Percentiles rank a stretch among this genome's conserved stretches.
phyloP scores from a whole-genome alignment of 352 stramenopile genomes.

The Phytophthora colocasiae region DNA sequence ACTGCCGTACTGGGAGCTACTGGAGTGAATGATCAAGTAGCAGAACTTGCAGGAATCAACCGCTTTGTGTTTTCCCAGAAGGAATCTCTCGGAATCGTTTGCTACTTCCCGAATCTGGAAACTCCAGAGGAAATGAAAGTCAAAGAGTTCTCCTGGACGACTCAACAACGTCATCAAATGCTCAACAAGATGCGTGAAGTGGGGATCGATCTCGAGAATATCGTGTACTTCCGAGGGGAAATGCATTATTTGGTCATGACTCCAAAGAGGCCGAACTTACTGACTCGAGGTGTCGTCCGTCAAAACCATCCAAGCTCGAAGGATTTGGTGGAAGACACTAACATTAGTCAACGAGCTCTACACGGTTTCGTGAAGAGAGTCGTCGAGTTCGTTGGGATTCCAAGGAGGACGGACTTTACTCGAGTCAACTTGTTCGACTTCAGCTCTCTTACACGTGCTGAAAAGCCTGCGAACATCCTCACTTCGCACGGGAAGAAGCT shows the following conservation, averaged over 20 bases:
- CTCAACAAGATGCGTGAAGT: conserved; percentile 66
- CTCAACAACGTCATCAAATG: conserved; percentile 77
- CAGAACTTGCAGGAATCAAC: conserved; percentile 58
- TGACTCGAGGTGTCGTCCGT: conserved; percentile 62
- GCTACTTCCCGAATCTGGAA: conserved; percentile 74
- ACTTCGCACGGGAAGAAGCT: conserved; percentile 65
- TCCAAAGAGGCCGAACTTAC: conserved; percentile 65
- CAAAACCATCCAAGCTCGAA: conserved; percentile 60
- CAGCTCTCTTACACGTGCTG: conserved; percentile 66
- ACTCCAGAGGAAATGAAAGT: conserved; percentile 70
- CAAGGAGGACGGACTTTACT: conserved; percentile 55
- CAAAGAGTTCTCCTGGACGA: conserved; percentile 78
- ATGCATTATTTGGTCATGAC: conserved; percentile 89
- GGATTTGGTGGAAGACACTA: conserved; percentile 61
- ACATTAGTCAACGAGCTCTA: conserved; percentile 54
- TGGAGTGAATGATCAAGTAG: conserved; percentile 67
- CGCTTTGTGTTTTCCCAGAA: conserved; percentile 77
- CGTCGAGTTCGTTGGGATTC: conserved; percentile 72
- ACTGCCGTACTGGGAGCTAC: conserved; percentile 64
- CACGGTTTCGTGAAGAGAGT: conserved; percentile 58
- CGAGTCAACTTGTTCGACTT: conserved; percentile 82
- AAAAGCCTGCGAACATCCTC: conserved; percentile 66
- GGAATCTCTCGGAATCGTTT: conserved; percentile 78
- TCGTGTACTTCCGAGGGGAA: conserved; percentile 85
- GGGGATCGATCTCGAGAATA: conserved; percentile 76